A percentile compares a stretch with the other conserved stretches of the same genome.
phyloP scores from a whole-genome alignment of 2,329 filamentous ascomycete species.

The Saccharata proteae region DNA sequence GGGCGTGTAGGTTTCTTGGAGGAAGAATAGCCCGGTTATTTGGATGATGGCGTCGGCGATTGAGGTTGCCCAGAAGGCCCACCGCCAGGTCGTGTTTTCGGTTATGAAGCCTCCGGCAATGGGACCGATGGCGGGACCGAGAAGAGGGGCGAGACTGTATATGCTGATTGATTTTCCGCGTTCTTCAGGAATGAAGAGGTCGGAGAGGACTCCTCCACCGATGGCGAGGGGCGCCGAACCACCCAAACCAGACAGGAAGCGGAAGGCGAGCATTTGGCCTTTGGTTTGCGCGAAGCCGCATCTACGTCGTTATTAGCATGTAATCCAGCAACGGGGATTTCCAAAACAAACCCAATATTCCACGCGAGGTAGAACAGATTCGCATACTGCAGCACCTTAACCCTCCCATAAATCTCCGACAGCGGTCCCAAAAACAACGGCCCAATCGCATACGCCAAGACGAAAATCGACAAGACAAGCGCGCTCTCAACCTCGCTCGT shows the following conservation, averaged over 20 bases:
- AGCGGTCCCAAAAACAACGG: slow-evolving; percentile 24
- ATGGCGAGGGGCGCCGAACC: slow-evolving; percentile 28
- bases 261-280: slow-evolving; percentile 23
- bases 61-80: slow-evolving; percentile 58
- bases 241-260: slow-evolving; percentile 26
- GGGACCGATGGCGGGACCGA: slow-evolving; percentile 55
- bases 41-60: slow-evolving; percentile 52
- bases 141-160: slow-evolving; percentile 51
- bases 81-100: slow-evolving; percentile 54
- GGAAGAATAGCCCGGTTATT: slow-evolving; percentile 46
- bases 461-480: slow-evolving; percentile 24
- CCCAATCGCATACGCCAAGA: slow-evolving; percentile 25
- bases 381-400: slow-evolving; percentile 20
- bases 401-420: slow-evolving; percentile 24
- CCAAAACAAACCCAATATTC: too few relatives aligned
- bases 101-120: slow-evolving; percentile 55
- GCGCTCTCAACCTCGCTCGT: slow-evolving; percentile 17
- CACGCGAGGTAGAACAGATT: slow-evolving; percentile 24
- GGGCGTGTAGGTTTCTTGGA: slow-evolving; percentile 55
- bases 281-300: slow-evolving; percentile 27
- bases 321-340: too few relatives aligned
- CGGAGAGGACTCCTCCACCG: slow-evolving; percentile 31
- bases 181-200: slow-evolving; percentile 49
- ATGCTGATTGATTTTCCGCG: slow-evolving; percentile 51
- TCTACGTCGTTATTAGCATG: too few relatives aligned